Percentiles rank a stretch among this genome's conserved stretches.
These are phyloP conservation scores for Fomitopsis serialis DNA, from an alignment of 768 basidiomycete genomes.

Conservation along the genomic window DNA sequence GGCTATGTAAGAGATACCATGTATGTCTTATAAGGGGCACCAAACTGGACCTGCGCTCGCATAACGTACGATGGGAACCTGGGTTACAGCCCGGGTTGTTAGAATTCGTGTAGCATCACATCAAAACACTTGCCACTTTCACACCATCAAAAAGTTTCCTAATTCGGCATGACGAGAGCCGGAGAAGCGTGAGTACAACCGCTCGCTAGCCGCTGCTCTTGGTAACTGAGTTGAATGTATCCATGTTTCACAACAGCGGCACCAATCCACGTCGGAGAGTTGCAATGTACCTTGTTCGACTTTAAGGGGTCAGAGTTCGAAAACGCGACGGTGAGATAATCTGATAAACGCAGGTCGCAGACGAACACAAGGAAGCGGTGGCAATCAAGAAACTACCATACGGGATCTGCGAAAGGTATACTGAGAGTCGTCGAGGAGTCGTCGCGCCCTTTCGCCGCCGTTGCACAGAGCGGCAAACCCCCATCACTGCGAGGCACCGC, in stretches of 20 bases:
- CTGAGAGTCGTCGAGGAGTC: not conserved
- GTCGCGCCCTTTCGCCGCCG: not conserved
- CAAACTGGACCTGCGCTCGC: not conserved
- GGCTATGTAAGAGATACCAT: not conserved
- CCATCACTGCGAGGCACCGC: not conserved
- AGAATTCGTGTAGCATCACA: not conserved
- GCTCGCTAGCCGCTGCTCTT: not conserved
- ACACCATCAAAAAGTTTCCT: constrained; percentile 2
- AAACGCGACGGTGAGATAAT: no score
- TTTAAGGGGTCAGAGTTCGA: no score
- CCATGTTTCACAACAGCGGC: no score
- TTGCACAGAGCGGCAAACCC: not conserved
- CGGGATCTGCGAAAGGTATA: no score
- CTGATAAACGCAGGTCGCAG: no score
- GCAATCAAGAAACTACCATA: no score
- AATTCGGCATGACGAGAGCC: not conserved
- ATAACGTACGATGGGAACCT: not conserved
- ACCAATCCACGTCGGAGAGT: no score
- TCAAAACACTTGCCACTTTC: constrained; percentile 4
- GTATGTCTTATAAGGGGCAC: not conserved
- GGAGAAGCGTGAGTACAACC: not conserved
- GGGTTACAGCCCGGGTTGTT: not conserved
- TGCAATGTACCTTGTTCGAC: no score
- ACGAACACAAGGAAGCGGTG: no score
- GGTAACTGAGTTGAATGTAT: not conserved